Evolutionary conservation across 345 rosid species (phyloP).

Genomic region (Euphorbia lathyris): DNA sequence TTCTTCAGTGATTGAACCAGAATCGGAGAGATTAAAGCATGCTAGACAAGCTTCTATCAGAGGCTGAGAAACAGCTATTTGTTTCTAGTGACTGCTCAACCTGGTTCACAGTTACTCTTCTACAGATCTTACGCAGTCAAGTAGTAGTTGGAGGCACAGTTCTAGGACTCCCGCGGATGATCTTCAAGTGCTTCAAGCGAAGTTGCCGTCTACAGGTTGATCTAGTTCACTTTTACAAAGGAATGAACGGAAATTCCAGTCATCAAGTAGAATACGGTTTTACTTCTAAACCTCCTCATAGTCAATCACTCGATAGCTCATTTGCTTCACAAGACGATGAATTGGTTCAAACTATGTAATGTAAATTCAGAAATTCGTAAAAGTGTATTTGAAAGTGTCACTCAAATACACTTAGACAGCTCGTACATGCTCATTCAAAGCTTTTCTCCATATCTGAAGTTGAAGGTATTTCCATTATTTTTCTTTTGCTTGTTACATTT

Average conservation of each 20-base stretch:
- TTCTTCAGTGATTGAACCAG: constrained; percentile 71
- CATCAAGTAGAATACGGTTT: constrained; percentile 38
- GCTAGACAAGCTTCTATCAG: constrained; percentile 94
- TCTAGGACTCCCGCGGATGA: constrained; percentile 80
- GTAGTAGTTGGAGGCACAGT: constrained; percentile 82
- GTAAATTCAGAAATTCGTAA: constrained; percentile 47
- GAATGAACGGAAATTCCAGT: constrained; percentile 37
- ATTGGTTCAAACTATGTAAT: constrained; percentile 38
- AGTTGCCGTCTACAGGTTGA: constrained; percentile 47
- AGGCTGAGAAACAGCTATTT: constrained; percentile 87
- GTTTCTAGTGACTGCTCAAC: constrained; percentile 89
- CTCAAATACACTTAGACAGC: constrained; percentile 80
- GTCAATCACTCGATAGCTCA: constrained; percentile 33
- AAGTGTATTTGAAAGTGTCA: constrained; percentile 87
- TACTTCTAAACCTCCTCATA: constrained; percentile 40
- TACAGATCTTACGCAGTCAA: constrained; percentile 64
- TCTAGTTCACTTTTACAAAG: constrained; percentile 52
- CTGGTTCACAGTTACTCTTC: constrained; percentile 91
- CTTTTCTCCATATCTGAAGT: constrained; percentile 76
- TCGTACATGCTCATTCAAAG: constrained; percentile 69
- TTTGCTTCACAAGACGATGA: too few species aligned
- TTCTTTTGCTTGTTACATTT: background rate
- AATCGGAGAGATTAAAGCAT: constrained; percentile 81
- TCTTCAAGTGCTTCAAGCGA: constrained; percentile 64
- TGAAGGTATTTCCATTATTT: constrained; percentile 51